Conservation (phyloP, 139 green algal genomes). For the Coelastrella sp. region DNA sequence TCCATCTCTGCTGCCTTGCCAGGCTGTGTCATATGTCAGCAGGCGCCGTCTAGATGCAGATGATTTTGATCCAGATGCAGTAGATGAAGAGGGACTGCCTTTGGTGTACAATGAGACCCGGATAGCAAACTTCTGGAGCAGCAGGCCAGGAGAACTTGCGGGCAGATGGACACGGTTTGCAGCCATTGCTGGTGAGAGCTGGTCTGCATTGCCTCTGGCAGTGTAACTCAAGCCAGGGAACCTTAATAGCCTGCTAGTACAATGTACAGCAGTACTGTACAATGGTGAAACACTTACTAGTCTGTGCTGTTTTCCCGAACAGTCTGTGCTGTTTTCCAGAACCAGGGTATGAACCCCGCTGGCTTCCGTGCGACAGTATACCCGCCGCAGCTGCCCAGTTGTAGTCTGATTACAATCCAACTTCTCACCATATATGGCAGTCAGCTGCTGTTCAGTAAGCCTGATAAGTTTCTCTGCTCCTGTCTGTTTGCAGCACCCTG, state of each 20-base stretch:
- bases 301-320: too few species aligned
- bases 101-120: constrained; percentile 82
- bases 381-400: too few species aligned
- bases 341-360: too few species aligned
- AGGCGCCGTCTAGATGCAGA: constrained; percentile 71
- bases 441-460: background rate
- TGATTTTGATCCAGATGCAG: constrained; percentile 75
- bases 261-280: constrained; percentile 32
- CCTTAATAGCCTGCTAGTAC: background rate
- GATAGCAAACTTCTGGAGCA: constrained; percentile 81
- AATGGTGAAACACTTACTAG: too few species aligned
- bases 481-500: constrained; percentile 58
- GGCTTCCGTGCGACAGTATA: too few species aligned
- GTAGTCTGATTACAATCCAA: too few species aligned
- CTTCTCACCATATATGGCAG: too few species aligned
- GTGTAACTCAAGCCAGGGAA: background rate
- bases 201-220: background rate
- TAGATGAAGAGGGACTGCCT: constrained; percentile 76
- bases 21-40: constrained; percentile 76
- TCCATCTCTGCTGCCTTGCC: constrained; percentile 1
- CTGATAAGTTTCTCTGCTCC: background rate
- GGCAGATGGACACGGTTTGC: constrained; percentile 75
- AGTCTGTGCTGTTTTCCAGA: too few species aligned
- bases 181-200: constrained; percentile 54
- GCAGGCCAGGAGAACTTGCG: constrained; percentile 75